A percentile compares a stretch with the other conserved stretches of the same genome.
Conservation (phyloP, 345 rosid genomes). For the Populus alba region DNA sequence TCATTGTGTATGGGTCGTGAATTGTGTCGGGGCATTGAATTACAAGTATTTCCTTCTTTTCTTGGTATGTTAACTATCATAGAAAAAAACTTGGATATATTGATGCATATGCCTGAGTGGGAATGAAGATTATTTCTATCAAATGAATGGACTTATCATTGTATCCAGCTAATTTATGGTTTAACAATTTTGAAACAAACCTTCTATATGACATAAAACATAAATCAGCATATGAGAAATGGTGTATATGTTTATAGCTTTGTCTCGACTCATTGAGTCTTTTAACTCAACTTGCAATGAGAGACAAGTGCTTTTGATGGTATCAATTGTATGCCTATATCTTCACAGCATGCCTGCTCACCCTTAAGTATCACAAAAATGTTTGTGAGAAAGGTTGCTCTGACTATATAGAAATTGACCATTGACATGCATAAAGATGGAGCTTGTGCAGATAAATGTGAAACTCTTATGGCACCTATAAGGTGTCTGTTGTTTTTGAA, state of each 20-base stretch:
- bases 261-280: neutral
- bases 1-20: conserved; percentile 37
- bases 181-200: neutral
- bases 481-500: neutral
- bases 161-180: neutral
- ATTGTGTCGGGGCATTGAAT: conserved; percentile 34
- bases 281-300: neutral
- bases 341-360: neutral
- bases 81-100: neutral
- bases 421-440: neutral
- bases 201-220: neutral
- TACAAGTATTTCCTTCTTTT: conserved; percentile 36
- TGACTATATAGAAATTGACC: neutral
- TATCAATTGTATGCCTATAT: neutral
- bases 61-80: conserved; percentile 15
- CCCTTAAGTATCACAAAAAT: neutral
- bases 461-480: neutral
- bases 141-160: neutral
- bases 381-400: neutral
- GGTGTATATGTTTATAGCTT: neutral
- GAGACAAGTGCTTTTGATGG: neutral
- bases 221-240: neutral
- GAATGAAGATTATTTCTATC: neutral
- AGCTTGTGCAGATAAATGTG: neutral
- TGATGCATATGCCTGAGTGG: neutral